phyloP scores from a whole-genome alignment of 768 basidiomycete species.

The Melanogaster broomeanus region DNA sequence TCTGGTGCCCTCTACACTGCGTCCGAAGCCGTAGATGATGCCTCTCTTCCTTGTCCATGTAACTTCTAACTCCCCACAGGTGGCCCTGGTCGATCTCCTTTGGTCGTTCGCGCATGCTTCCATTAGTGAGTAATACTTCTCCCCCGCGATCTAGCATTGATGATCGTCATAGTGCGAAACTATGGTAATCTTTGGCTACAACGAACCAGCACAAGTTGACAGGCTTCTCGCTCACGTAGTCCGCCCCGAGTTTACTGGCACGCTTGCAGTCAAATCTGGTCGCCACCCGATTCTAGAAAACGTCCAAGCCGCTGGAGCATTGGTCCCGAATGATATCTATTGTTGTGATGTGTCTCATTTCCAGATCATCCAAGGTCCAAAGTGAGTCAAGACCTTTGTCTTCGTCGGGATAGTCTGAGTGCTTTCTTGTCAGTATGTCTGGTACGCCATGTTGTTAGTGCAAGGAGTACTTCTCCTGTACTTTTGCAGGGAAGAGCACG shows the following conservation, averaged over 20 bases:
- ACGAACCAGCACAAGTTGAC: not conserved
- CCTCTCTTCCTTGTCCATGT: not conserved
- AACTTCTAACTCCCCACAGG: conserved; percentile 39
- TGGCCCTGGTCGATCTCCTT: conserved; percentile 87
- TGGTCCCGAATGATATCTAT: conserved; percentile 91
- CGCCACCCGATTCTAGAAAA: conserved; percentile 87
- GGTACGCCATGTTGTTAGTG: conserved; percentile 28
- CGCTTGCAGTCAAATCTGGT: conserved; percentile 85
- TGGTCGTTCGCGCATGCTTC: conserved; percentile 86
- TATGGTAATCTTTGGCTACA: conserved; percentile 39
- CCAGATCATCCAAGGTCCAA: conserved; percentile 90
- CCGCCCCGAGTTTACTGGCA: conserved; percentile 90
- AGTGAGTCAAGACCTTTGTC: conserved; percentile 47
- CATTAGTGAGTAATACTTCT: conserved; percentile 55
- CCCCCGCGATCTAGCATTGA: not conserved
- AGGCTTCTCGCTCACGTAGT: conserved; percentile 41
- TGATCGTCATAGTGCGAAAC: conserved; percentile 40
- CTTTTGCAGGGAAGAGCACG: conserved; percentile 78
- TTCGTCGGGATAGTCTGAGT: not conserved
- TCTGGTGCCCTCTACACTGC: conserved; percentile 86
- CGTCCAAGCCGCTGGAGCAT: conserved; percentile 61
- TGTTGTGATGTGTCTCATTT: conserved; percentile 83
- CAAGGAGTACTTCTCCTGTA: not conserved
- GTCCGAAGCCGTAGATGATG: conserved; percentile 71
- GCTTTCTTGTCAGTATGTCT: conserved; percentile 53